Evolutionary conservation across 352 stramenopile species (phyloP).

Genomic region (Globisporangium ultimum): DNA sequence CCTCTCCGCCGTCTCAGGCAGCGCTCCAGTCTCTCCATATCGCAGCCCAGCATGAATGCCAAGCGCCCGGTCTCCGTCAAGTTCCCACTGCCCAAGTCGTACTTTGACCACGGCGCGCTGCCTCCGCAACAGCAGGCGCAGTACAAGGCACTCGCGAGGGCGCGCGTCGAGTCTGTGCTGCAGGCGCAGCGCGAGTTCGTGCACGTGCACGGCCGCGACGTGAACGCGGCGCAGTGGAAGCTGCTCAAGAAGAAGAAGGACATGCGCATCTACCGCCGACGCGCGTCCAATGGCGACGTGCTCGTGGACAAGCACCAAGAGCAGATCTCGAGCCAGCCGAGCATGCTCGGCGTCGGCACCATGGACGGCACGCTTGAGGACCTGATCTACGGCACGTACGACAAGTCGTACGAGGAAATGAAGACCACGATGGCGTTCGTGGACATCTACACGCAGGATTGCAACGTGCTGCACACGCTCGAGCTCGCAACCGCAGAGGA

Average conservation of each 20-base stretch:
- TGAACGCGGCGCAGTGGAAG: constrained; percentile 13
- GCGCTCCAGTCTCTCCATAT: too few species aligned
- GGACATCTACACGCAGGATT: constrained; percentile 32
- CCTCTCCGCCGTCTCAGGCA: too few species aligned
- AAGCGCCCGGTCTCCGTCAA: not conserved
- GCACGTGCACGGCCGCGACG: not conserved
- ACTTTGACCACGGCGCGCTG: constrained; percentile 9
- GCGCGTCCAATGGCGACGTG: not conserved
- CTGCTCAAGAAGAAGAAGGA: constrained; percentile 19
- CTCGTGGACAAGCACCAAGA: too few species aligned
- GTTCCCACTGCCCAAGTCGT: constrained; percentile 14
- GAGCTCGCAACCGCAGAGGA: constrained; percentile 30
- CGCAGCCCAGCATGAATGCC: too few species aligned
- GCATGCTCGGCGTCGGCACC: constrained; percentile 35
- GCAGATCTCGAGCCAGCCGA: constrained; percentile 16
- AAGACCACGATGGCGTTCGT: constrained; percentile 34
- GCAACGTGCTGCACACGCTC: constrained; percentile 33
- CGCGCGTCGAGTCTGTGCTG: constrained; percentile 9
- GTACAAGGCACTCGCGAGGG: constrained; percentile 2
- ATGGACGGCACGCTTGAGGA: constrained; percentile 51
- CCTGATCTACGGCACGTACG: constrained; percentile 45
- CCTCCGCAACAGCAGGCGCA: constrained; percentile 1
- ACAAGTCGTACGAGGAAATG: constrained; percentile 33
- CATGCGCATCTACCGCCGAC: constrained; percentile 43
- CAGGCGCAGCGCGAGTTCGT: constrained; percentile 13